Evolutionary conservation across 2,329 filamentous ascomycete genomes (phyloP), one percentile per base, ranked within the genome.

Genomic region (Penicillium palitans): DNA sequence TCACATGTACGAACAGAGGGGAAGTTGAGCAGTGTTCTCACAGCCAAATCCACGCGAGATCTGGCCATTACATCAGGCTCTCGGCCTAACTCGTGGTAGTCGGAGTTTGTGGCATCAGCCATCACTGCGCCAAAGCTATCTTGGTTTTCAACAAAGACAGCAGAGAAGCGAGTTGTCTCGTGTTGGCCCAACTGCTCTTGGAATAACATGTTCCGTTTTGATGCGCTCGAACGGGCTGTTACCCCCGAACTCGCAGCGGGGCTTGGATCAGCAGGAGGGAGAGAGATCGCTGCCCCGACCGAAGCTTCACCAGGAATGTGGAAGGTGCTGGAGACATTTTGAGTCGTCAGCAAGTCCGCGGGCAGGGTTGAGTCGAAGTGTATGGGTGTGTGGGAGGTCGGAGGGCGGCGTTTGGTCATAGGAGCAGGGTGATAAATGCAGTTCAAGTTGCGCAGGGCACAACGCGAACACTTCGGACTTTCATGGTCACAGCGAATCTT

Each of bases 391-490:
- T 47, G 10, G 19, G 45, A 33, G 7, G 13, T 6, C 13, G 45
- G 29, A 17, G 45, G 12, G 29, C 45, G 45, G 7, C 45, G 45
- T 8, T 47, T 47, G 19, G 45, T 47, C 45, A 47, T 47, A 17
- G 45, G 45, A 35, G 45, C 45, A 47, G 45, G 45, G 45, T 47
- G 45, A 35, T 47, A 47, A 24, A 47, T 17, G 29, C 45, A 47
- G 8, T 47, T 15, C 29, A 47, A 19, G 29, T n/a, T 47, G 29
- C 45, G 45, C 19, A 33, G 13, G 13, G 17, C n/a, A 47, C 45
- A 47, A 17, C 47, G 47, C 7, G 47, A 24, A 37, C 47, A 50
- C 17, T 27, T 50, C 6, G 47, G 47, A n/a, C 7, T 50, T 27
- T 6, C 9, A 50, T 50, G 47, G 4, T 50, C 47, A 15, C 47